phyloP scores from a whole-genome alignment of 1,139 yeast genomes.

The Blastobotrys arbuscula region DNA sequence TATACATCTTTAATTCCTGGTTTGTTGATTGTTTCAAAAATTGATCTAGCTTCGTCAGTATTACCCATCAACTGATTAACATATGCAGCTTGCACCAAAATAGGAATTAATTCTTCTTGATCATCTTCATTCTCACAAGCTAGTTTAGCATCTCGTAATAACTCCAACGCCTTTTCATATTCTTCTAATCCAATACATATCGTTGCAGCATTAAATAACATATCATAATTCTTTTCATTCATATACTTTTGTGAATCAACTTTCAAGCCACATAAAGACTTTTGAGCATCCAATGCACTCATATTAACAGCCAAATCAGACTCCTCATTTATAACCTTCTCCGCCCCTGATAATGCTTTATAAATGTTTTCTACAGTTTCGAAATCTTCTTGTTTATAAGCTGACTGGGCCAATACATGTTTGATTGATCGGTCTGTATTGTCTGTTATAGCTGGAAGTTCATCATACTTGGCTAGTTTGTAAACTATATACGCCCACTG shows the following conservation, averaged over 20 bases:
- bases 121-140: slow-evolving; percentile 42
- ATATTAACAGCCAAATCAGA: slow-evolving; percentile 66
- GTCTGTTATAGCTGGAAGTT: slow-evolving; percentile 33
- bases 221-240: slow-evolving; percentile 44
- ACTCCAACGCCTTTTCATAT: slow-evolving; percentile 40
- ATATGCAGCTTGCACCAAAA: slow-evolving; percentile 64
- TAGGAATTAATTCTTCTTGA: slow-evolving; percentile 50
- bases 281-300: slow-evolving; percentile 62
- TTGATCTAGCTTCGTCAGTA: slow-evolving; percentile 38
- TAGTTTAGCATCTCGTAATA: slow-evolving; percentile 48
- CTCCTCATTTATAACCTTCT: slow-evolving; percentile 30
- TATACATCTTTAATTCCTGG: slow-evolving; percentile 11
- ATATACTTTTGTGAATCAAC: slow-evolving; percentile 13
- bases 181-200: slow-evolving; percentile 45
- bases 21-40: slow-evolving; percentile 31
- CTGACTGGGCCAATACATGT: slow-evolving; percentile 80
- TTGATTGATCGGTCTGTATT: slow-evolving; percentile 46
- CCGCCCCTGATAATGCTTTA: slow-evolving; percentile 25
- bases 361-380: slow-evolving; percentile 52
- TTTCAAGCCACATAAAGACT: slow-evolving; percentile 15
- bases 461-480: slow-evolving; percentile 51
- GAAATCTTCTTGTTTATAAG: slow-evolving; percentile 60
- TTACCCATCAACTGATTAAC: slow-evolving; percentile 49
- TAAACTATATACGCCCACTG: slow-evolving; percentile 70
- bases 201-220: slow-evolving; percentile 64